Conservation (phyloP, 2,329 filamentous ascomycete genomes). For the Talaromyces verruculosus region DNA sequence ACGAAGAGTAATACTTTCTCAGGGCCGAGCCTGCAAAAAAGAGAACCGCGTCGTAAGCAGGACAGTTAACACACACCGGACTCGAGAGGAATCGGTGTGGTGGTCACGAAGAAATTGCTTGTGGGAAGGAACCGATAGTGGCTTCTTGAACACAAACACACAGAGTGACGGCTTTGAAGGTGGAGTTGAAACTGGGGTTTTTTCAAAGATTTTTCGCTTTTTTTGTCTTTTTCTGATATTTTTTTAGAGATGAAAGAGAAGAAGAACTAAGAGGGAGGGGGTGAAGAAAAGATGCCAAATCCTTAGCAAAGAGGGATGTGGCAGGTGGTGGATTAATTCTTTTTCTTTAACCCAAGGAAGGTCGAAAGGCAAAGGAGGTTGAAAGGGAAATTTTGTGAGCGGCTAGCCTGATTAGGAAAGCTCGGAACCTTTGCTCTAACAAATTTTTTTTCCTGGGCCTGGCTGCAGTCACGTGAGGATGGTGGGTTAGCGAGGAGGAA, state of each 20-base stretch:
- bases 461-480: conserved; percentile 8
- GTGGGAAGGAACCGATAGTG: conserved; percentile 23
- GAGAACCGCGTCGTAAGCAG: conserved; percentile 15
- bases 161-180: conserved; percentile 26
- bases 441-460: conserved; percentile 15
- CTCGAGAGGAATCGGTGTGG: conserved; percentile 7
- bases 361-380: conserved; percentile 18
- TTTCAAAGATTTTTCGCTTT: conserved; percentile 39
- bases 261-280: conserved; percentile 28
- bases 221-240: conserved; percentile 39
- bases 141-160: conserved; percentile 31
- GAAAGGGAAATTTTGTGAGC: conserved; percentile 31
- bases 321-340: conserved; percentile 22
- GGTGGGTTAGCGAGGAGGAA: conserved; percentile 19
- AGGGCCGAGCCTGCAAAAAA: conserved; percentile 7
- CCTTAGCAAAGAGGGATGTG: conserved; percentile 26
- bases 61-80: conserved; percentile 1
- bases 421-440: conserved; percentile 3
- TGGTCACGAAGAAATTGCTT: conserved; percentile 25
- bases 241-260: conserved; percentile 32
- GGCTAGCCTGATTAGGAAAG: conserved; percentile 19
- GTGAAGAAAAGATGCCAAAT: conserved; percentile 25
- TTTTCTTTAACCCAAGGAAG: conserved; percentile 32
- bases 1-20: conserved; percentile 5
- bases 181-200: conserved; percentile 21